Evolutionary conservation across 2,329 filamentous ascomycete genomes (phyloP).

Genomic region (Ophiostoma sp.): DNA sequence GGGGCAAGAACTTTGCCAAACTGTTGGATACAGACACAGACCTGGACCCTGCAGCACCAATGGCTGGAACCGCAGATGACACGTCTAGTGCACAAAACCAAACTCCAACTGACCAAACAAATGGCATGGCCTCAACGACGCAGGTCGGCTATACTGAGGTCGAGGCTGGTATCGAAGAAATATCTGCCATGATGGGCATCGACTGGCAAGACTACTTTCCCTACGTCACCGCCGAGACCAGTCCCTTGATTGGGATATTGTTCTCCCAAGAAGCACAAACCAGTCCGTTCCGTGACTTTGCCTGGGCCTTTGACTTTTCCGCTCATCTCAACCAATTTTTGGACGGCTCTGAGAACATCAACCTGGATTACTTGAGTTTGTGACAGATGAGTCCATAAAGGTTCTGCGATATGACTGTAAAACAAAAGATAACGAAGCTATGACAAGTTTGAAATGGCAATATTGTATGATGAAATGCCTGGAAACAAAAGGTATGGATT

Average conservation of each 20-base stretch:
- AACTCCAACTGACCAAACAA: neutral
- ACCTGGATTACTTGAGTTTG: neutral
- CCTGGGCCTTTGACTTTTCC: neutral
- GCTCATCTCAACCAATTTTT: neutral
- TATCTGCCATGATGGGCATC: neutral
- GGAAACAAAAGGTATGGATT: no score
- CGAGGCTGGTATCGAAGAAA: neutral
- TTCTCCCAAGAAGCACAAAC: neutral
- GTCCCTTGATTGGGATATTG: neutral
- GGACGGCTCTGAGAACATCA: neutral
- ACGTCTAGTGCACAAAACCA: neutral
- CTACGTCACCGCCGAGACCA: neutral
- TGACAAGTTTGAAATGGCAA: no score
- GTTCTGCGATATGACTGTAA: no score
- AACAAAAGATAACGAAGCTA: no score
- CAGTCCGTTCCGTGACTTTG: neutral
- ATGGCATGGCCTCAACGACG: neutral
- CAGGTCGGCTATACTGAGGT: neutral
- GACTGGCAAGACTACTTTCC: neutral
- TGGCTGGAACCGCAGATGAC: neutral
- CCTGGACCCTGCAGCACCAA: no score
- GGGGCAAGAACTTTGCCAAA: neutral
- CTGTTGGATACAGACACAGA: neutral
- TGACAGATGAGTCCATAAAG: neutral
- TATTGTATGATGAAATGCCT: no score